Base-by-base conservation (phyloP, 2,329 filamentous ascomycete species). In the Neoscytalidium dimidiatum region DNA sequence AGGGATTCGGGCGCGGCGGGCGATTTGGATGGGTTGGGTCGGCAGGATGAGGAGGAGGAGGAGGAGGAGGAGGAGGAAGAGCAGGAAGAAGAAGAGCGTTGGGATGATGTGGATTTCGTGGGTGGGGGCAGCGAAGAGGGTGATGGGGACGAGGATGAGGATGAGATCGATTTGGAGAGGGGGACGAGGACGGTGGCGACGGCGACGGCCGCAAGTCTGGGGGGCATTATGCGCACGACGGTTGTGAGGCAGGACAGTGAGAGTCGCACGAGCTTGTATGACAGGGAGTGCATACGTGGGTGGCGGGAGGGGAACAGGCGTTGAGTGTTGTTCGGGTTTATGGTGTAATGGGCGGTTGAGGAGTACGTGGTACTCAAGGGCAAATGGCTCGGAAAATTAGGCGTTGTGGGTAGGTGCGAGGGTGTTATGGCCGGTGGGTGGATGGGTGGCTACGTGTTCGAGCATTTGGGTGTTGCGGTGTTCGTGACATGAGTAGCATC, bases 251-350 rank as follows among this genome's bases (percentile, higher is more conserved):
- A 62, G 19, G 29, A 38, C 2, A 62, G 58, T 17, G 31, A 51
- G 31, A 19, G 29, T 14, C 26, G 58, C 21, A 52, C 43, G 31
- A 62, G 43, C 28, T 52, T 33, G 58, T 62, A 62, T 62, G 58
- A 43, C 9, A 38, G 58, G 33, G 44, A 62, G 43, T 46, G 56
- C 23, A 33, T 46, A 29, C 41, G 56, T 8, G 38, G 56, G 29
- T 46, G 56, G 56, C 28, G 5, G 19, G 53, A 57, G 56, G 41
- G 33, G 52, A 33, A 21, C 23, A 28, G 26, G 29, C 26, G 4
- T 11, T 17, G 14, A 6, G 11, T 43, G 23, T 17, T 4, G 26
- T 4, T 8, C n/a, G 8, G 17, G n/a, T n/a, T n/a, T n/a, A n/a
- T n/a, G n/a, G n/a, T n/a, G n/a, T n/a, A n/a, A n/a, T n/a, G n/a